Evolutionary conservation across 495 filamentous ascomycete genomes (phyloP).

Genomic region (Viridothelium virens): DNA sequence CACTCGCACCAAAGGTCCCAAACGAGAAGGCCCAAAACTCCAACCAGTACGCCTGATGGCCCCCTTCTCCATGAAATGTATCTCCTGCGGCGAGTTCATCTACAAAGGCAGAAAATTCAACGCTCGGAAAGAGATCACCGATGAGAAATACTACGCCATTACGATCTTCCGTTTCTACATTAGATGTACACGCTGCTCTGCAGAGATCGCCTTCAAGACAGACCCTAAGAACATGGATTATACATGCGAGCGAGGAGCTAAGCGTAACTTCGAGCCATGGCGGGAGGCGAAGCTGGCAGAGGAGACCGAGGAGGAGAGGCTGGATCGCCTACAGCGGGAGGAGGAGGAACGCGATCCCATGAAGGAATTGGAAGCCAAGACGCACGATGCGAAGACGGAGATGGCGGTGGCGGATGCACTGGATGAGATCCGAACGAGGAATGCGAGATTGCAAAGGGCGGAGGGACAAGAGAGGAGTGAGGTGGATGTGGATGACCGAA

Average conservation of each 20-base stretch:
- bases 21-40: constrained; percentile 67
- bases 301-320: constrained; percentile 71
- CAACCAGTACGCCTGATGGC: constrained; percentile 95
- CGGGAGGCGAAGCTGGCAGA: constrained; percentile 48
- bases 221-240: constrained; percentile 96
- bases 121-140: constrained; percentile 86
- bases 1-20: constrained; percentile 59
- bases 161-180: constrained; percentile 89
- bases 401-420: constrained; percentile 96
- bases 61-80: constrained; percentile 91
- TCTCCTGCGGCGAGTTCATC: constrained; percentile 88
- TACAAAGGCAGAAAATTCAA: constrained; percentile 97
- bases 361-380: constrained; percentile 74
- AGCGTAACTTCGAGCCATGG: constrained; percentile 93
- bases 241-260: constrained; percentile 74
- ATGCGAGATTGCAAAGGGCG: constrained; percentile 74
- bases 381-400: constrained; percentile 86
- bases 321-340: constrained; percentile 76
- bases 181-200: constrained; percentile 79
- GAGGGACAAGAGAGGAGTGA: constrained; percentile 51
- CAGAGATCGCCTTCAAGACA: constrained; percentile 84
- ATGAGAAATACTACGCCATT: constrained; percentile 84
- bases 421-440: constrained; percentile 87
- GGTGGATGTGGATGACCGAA: constrained; percentile 33
- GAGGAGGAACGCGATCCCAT: constrained; percentile 62